Base-by-base conservation (phyloP, 257 asterid genomes). In the Primulina huaijiensis region DNA sequence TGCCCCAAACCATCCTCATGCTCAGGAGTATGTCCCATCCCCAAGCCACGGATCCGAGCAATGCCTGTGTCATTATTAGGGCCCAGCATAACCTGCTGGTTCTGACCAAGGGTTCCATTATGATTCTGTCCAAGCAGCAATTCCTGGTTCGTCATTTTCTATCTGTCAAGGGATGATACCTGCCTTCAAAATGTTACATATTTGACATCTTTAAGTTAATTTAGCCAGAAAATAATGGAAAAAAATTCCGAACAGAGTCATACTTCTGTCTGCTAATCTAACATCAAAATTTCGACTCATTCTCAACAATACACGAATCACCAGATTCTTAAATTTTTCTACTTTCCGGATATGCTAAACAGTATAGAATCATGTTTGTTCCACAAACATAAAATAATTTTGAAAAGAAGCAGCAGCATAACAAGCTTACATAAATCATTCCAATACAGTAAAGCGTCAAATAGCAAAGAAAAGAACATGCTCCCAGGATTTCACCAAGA, bases 141-240 rank as follows among this genome's bases (percentile, higher is more conserved):
- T 5, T 89, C 92, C 53, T 83, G 85, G 80, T 82, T 83, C n/a
- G 70, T 85, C 97, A 88, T 89, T 72, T 57, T 71, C 38, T 75
- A 62, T 35, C 20, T n/a, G 55, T 55, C 67, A 72, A 62, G 74
- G 76, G 71, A 40, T 59, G 62, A 71, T 56, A 35, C 56, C 71
- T 65, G 25, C 46, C 62, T 56, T 73, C 73, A 73, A 35, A 60
- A 8, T 37, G 25, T 50, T 21, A 69, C 37, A 35, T 16, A 29
- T 61, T 35, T 73, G 77, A 65, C 52, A 55, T 52, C 25, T 57
- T 43, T 7, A 17, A 29, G 5, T 50, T 23, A 56, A 35, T 73
- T 65, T 38, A 29, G 46, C 30, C 17, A 31, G 8, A 17, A 50
- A 2, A 2, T 50, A 50, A 14, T 16, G 57, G 6, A 17, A 4